Conservation (phyloP, 2,329 filamentous ascomycete genomes). For the Boeremia exigua region DNA sequence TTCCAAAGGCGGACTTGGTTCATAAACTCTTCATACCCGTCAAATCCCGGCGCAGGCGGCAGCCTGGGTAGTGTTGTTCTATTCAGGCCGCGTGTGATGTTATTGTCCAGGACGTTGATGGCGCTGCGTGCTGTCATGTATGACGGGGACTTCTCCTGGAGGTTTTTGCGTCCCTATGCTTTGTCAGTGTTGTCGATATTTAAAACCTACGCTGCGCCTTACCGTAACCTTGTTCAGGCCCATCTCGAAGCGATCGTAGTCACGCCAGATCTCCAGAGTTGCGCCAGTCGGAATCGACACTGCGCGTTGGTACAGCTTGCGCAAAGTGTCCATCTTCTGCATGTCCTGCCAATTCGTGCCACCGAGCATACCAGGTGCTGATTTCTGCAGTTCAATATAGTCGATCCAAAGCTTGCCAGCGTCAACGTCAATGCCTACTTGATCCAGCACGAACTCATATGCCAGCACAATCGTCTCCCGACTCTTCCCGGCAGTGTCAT, state of each 20-base stretch:
- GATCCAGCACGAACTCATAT: slow-evolving; percentile 90
- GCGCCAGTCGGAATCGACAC: slow-evolving; percentile 85
- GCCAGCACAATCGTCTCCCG: slow-evolving; percentile 81
- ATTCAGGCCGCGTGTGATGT: slow-evolving; percentile 77
- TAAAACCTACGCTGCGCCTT: slow-evolving; percentile 41
- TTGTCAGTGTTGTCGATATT: slow-evolving; percentile 22
- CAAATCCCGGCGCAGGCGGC: slow-evolving; percentile 83
- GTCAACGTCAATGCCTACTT: slow-evolving; percentile 90
- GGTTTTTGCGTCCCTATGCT: slow-evolving; percentile 84
- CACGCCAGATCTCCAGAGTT: slow-evolving; percentile 89
- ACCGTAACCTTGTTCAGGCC: slow-evolving; percentile 90
- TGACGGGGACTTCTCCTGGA: slow-evolving; percentile 88
- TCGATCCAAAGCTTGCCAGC: slow-evolving; percentile 91
- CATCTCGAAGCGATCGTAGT: slow-evolving; percentile 97
- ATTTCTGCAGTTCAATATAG: slow-evolving; percentile 92
- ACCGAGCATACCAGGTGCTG: slow-evolving; percentile 82
- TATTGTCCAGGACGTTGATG: slow-evolving; percentile 89
- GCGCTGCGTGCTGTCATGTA: slow-evolving; percentile 97
- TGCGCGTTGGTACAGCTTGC: slow-evolving; percentile 90
- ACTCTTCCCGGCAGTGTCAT: slow-evolving; percentile 77
- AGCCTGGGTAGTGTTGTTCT: slow-evolving; percentile 80
- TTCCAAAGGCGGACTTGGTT: slow-evolving; percentile 90
- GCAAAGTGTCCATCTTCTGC: slow-evolving; percentile 94
- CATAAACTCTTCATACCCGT: slow-evolving; percentile 82
- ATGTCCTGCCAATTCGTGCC: slow-evolving; percentile 93